Evolutionary conservation across 805 yeast genomes (phyloP).

Genomic region (Barnettozyma salicaria): DNA sequence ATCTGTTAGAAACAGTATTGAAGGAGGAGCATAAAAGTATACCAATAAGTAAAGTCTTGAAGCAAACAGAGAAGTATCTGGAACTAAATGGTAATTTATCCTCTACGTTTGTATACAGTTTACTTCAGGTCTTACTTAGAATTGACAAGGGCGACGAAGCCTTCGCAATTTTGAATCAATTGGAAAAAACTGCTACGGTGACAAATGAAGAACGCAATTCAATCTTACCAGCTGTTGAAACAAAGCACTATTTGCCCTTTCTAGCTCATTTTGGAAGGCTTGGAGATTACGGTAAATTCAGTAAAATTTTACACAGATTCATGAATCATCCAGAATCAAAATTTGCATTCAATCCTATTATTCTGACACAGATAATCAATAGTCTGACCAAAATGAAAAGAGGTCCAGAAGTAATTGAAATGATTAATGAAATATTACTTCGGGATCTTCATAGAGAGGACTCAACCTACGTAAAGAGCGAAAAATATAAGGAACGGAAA

Average conservation of each 20-base stretch:
- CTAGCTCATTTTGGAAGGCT: conserved; percentile 30
- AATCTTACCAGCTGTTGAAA: conserved; percentile 32
- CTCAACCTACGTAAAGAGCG: background rate
- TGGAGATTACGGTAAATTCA: conserved; percentile 26
- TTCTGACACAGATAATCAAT: conserved; percentile 34
- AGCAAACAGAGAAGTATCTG: background rate
- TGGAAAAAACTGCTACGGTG: conserved; percentile 26
- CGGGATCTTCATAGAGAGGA: conserved; percentile 18
- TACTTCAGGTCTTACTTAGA: conserved; percentile 25
- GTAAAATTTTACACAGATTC: conserved; percentile 29
- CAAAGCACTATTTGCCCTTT: conserved; percentile 38
- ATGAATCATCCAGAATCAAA: conserved; percentile 8
- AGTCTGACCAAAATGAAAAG: conserved; percentile 28
- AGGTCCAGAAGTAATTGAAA: conserved; percentile 28
- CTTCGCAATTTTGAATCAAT: conserved; percentile 26
- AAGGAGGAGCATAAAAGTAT: too few species aligned
- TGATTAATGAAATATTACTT: conserved; percentile 28
- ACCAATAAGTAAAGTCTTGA: too few species aligned
- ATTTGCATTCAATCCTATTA: conserved; percentile 28
- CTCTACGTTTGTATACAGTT: conserved; percentile 23
- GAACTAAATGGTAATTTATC: conserved; percentile 10
- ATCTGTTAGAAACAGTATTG: too few species aligned
- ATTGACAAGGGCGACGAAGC: conserved; percentile 27
- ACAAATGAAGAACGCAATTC: conserved; percentile 8
- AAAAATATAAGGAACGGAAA: conserved; percentile 1